Conservation (phyloP, 2,329 filamentous ascomycete genomes). For the Neurospora crassa region DNA sequence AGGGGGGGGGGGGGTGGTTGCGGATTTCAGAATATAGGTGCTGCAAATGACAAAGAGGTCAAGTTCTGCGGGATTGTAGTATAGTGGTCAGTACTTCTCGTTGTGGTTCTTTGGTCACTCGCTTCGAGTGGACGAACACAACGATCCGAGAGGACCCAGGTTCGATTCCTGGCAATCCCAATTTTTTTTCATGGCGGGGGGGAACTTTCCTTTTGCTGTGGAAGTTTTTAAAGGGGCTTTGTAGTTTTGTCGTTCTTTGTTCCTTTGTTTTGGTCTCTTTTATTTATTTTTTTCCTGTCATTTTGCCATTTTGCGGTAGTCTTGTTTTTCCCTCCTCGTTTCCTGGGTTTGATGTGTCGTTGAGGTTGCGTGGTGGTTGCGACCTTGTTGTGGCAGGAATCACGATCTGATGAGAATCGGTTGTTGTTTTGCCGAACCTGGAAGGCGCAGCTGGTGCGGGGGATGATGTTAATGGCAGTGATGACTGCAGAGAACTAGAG, state of each 20-base stretch:
- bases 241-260: too few relatives aligned
- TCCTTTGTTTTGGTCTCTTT: too few relatives aligned
- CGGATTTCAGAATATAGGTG: background rate
- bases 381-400: background rate
- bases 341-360: too few relatives aligned
- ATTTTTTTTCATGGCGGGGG: background rate
- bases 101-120: background rate
- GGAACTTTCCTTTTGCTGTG: background rate
- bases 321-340: too few relatives aligned
- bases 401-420: background rate
- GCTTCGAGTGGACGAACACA: background rate
- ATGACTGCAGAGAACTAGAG: background rate
- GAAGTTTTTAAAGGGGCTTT: background rate
- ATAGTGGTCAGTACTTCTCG: background rate
- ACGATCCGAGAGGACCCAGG: conserved; percentile 13
- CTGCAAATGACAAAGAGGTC: too few relatives aligned
- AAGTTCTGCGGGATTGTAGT: background rate
- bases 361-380: too few relatives aligned
- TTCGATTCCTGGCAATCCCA: conserved; percentile 17
- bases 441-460: background rate
- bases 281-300: too few relatives aligned
- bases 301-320: too few relatives aligned
- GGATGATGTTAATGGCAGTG: too few relatives aligned
- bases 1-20: background rate
- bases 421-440: background rate